Evolutionary conservation across 164 flowering plant genomes (phyloP).

Genomic region (Nelumbo lutea): DNA sequence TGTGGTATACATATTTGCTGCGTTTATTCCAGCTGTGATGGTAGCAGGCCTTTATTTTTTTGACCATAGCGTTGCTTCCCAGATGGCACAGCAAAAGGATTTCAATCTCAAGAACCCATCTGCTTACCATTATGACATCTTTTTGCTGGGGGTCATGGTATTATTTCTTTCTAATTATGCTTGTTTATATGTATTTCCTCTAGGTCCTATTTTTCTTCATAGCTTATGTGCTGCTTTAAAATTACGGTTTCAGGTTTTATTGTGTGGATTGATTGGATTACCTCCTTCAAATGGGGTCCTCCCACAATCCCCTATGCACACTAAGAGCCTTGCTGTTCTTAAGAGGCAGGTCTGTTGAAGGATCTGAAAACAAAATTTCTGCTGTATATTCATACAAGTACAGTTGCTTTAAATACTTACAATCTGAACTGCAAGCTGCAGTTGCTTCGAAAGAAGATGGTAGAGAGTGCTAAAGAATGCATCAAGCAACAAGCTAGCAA

Average conservation of each 20-base stretch:
- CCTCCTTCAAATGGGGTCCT: conserved; percentile 58
- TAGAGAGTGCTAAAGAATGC: conserved; percentile 42
- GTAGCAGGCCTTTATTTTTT: conserved; percentile 54
- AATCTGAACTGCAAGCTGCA: conserved; percentile 10
- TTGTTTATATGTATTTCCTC: neutral
- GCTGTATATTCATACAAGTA: neutral
- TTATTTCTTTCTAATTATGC: neutral
- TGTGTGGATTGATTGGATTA: conserved; percentile 49
- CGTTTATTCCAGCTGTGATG: conserved; percentile 50
- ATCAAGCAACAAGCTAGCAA: conserved; percentile 36
- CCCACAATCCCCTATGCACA: conserved; percentile 65
- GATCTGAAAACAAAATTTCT: neutral
- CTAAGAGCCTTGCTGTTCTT: conserved; percentile 53
- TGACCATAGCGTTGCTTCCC: conserved; percentile 58
- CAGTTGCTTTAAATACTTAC: neutral
- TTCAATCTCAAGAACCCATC: conserved; percentile 51
- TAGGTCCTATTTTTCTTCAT: neutral
- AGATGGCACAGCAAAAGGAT: conserved; percentile 56
- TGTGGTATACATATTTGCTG: conserved; percentile 37
- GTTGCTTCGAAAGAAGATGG: conserved; percentile 51
- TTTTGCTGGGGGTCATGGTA: conserved; percentile 51
- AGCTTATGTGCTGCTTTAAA: neutral
- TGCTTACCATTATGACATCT: conserved; percentile 47
- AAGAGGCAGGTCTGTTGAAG: conserved; percentile 36
- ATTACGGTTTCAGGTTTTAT: conserved; percentile 31